A percentile compares a stretch with the other conserved stretches of the same genome.
Conservation (phyloP, 129 eudicot species). For the Pulicaria dysenterica region DNA sequence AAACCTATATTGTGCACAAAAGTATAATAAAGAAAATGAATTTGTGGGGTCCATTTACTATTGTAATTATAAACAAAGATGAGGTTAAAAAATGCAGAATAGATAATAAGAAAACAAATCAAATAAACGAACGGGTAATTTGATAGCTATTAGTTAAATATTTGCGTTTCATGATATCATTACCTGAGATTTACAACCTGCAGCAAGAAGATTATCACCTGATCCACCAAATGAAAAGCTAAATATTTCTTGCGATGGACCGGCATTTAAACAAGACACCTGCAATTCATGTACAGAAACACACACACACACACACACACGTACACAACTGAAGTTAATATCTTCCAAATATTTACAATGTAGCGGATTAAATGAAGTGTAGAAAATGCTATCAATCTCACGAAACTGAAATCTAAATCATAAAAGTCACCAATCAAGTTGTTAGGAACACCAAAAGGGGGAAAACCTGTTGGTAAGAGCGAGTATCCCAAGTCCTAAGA, state of each 20-base stretch:
- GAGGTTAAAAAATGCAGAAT: too few species aligned
- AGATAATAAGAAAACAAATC: too few species aligned
- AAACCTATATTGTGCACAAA: too few species aligned
- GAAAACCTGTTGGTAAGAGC: constrained; percentile 72
- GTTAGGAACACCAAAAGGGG: not conserved
- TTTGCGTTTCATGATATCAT: constrained; percentile 11
- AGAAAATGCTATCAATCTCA: not conserved
- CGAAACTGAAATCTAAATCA: not conserved
- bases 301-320: constrained; percentile 3
- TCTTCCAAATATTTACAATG: not conserved
- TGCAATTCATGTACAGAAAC: constrained; percentile 35
- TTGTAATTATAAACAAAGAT: too few species aligned
- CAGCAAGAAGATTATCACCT: constrained; percentile 80
- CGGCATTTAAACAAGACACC: constrained; percentile 77
- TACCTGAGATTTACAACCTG: constrained; percentile 95
- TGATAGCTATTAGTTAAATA: not conserved
- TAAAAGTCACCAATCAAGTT: constrained; percentile 1
- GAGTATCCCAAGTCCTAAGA: constrained; percentile 85
- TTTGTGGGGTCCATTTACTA: too few species aligned
- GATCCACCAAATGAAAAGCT: constrained; percentile 88
- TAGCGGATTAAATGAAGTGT: not conserved
- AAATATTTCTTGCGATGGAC: constrained; percentile 76
- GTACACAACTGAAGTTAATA: not conserved
- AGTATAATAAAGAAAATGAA: too few species aligned
- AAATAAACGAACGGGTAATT: too few species aligned